Base-by-base conservation (phyloP, 1,139 yeast genomes). In the Yamadazyma conglobata region DNA sequence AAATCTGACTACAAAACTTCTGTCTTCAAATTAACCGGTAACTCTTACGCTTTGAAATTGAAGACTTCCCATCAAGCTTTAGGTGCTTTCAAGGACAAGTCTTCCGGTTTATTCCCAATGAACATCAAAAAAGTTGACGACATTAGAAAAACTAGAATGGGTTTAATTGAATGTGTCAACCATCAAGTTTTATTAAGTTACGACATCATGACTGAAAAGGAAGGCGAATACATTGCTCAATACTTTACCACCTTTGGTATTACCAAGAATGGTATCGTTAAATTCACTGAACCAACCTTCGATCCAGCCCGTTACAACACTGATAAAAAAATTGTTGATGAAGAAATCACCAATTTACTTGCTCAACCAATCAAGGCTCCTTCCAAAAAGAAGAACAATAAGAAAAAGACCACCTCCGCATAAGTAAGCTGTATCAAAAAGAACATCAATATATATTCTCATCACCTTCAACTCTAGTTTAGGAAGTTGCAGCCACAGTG, bases 221-320 rank as follows among this genome's bases (percentile, higher is more conserved):
- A 79, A 45, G 82, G 79, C 36, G 82, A 78, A 53, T 63, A 56
- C 40, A 72, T 83, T 47, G 87, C 85, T 23, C 88, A 83, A 62
- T 79, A 67, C 58, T 83, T 79, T 64, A 77, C 88, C 44, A 84
- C 93, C 28, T 74, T 83, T 49, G 89, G 85, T 31, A 59, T 84
- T 47, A 82, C 89, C 54, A 77, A 77, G 60, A 77, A 75, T 49
- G 91, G 91, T 34, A 67, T 79, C 46, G 76, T 80, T 46, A 77
- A 74, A 64, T 70, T 79, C 50, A 75, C 89, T 30, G 65, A 74
- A 16, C 83, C 86, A 7, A 54, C 73, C 19, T 75, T 80, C 43
- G 65, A 75, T 42, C 54, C 58, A 7, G 60, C 51, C 17, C 56
- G 64, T 39, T 68, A 79, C 60, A 64, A 70, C 50, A 61, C 83